Base-by-base conservation (phyloP, 768 basidiomycete species). In the Epithele typhae region DNA sequence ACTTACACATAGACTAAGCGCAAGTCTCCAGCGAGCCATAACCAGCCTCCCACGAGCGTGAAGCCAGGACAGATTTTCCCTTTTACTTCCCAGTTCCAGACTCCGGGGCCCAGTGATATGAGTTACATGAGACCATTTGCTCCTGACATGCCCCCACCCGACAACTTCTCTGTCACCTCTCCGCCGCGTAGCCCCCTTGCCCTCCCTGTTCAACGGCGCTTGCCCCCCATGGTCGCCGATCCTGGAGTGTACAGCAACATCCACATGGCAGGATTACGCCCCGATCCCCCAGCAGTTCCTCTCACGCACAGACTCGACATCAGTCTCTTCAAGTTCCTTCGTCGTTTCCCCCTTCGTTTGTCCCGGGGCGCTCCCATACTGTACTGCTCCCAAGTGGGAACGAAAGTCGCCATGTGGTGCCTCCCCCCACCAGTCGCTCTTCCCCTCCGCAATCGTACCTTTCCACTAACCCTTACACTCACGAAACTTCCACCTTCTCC, bases 41-140 rank as follows among this genome's bases (percentile, higher is more conserved):
- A 51, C n/a, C 32, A 37, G 36, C 30, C 30, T 46, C 25, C 50
- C 60, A 12, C 55, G 27, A 57, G 59, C 6, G 52, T 67, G 34
- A 48, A 56, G 33, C 65, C 65, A 5, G 65, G 65, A 3, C 61
- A 67, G 52, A 59, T 67, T 25, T 63, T 67, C 39, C 55, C 61
- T 14, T 48, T 58, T 8, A 38, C 52, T 36, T 51, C 51, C 1
- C 51, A 52, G 37, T 51, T 57, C 23, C 48, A 40, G 14, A 52
- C 59, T 14, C 52, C 33, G 45, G 36, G 44, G n/a, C n/a, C n/a
- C n/a, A n/a, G n/a, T n/a, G n/a, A n/a, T n/a, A n/a, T n/a, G n/a
- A n/a, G n/a, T n/a, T n/a, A n/a, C n/a, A n/a, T n/a, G n/a, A n/a
- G n/a, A n/a, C n/a, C n/a, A n/a, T n/a, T n/a, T n/a, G n/a, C n/a